Percentiles rank a stretch among this genome's conserved stretches.
phyloP scores from a whole-genome alignment of 495 filamentous ascomycete species.

The Aspergillus nidulans region DNA sequence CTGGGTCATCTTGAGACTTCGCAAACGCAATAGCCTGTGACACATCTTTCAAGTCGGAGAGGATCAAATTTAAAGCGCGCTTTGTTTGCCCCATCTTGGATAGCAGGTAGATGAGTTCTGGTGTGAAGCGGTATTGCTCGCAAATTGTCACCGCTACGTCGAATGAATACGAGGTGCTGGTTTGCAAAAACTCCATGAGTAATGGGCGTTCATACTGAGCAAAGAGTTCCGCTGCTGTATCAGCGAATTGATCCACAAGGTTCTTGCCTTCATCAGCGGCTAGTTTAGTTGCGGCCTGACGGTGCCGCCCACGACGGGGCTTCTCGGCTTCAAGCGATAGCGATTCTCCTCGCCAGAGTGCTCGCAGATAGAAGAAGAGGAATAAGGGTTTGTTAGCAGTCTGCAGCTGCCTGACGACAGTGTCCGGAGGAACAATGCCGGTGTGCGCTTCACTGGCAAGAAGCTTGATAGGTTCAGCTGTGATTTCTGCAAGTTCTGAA shows the following conservation, averaged over 20 bases:
- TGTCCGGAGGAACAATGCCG: constrained; percentile 73
- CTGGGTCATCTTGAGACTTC: constrained; percentile 83
- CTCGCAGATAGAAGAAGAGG: constrained; percentile 85
- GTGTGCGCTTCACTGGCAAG: constrained; percentile 88
- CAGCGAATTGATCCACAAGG: constrained; percentile 80
- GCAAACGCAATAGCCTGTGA: constrained; percentile 89
- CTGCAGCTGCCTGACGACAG: constrained; percentile 71
- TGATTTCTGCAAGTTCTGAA: constrained; percentile 68
- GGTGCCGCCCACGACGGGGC: constrained; percentile 34
- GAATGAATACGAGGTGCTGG: constrained; percentile 76
- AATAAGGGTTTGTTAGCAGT: constrained; percentile 56
- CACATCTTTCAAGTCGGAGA: constrained; percentile 81
- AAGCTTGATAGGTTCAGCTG: constrained; percentile 74
- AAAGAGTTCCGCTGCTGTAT: constrained; percentile 80
- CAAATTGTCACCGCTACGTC: constrained; percentile 73
- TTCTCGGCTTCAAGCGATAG: constrained; percentile 37
- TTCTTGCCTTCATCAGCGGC: constrained; percentile 60
- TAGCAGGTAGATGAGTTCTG: constrained; percentile 88
- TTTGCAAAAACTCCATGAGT: constrained; percentile 81
- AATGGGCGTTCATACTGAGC: constrained; percentile 74
- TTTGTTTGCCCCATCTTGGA: constrained; percentile 93
- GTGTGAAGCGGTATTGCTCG: constrained; percentile 70
- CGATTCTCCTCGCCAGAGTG: constrained; percentile 73
- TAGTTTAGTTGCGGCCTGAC: constrained; percentile 40
- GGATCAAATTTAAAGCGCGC: constrained; percentile 82